Evolutionary conservation across 371 early-diverging fungal species (phyloP).

Genomic region (Apophysomyces trapeziformis): DNA sequence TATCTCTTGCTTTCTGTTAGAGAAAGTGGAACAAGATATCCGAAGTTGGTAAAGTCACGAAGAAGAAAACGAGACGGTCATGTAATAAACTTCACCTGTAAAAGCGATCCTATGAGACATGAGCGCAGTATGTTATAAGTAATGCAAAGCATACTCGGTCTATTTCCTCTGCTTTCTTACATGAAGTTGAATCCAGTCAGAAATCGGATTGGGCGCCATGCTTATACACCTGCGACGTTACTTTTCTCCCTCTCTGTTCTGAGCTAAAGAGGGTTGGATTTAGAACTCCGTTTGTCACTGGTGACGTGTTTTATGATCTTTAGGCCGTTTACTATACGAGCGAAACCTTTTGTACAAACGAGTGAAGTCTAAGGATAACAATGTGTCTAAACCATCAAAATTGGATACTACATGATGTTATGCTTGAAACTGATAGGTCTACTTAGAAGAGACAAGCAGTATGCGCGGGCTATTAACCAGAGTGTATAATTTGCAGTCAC

Average conservation of each 20-base stretch:
- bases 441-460: no score
- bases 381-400: no score
- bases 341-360: no score
- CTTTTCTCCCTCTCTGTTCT: neutral
- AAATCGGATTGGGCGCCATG: constrained; percentile 59
- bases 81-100: constrained; percentile 36
- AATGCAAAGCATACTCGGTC: neutral
- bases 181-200: constrained; percentile 58
- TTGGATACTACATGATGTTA: no score
- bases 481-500: no score
- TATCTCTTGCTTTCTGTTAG: constrained; percentile 71
- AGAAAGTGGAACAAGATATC: neutral
- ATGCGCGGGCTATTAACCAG: no score
- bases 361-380: no score
- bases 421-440: no score
- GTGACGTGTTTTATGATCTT: neutral
- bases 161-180: constrained; percentile 25
- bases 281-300: neutral
- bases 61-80: constrained; percentile 1
- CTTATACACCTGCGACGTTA: constrained; percentile 5
- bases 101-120: constrained; percentile 47
- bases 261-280: neutral
- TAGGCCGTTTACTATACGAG: no score
- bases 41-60: neutral
- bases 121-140: constrained; percentile 1